phyloP scores from a whole-genome alignment of 371 early-diverging fungal species.

The Mucor plumbeus region DNA sequence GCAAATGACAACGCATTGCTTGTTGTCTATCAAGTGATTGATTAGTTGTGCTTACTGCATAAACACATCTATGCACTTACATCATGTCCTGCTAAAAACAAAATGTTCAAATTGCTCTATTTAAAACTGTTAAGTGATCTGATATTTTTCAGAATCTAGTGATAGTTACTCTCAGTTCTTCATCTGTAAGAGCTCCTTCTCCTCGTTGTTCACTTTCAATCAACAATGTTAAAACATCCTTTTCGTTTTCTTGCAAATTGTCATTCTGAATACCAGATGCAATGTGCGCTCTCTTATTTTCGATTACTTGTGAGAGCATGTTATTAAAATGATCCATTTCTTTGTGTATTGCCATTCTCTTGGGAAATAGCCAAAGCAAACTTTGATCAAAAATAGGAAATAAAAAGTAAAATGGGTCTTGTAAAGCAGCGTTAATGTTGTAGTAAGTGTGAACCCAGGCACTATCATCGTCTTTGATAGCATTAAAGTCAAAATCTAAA shows the following conservation, averaged over 20 bases:
- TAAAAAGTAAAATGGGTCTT: conserved; percentile 43
- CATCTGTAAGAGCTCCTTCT: conserved; percentile 12
- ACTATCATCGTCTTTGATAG: conserved; percentile 26
- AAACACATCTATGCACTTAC: not conserved
- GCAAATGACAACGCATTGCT: conserved; percentile 24
- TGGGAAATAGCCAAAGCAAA: conserved; percentile 28
- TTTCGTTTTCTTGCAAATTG: conserved; percentile 14
- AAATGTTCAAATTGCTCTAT: conserved; percentile 12
- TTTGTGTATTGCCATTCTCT: not conserved
- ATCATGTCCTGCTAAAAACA: conserved; percentile 14
- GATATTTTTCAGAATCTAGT: no score
- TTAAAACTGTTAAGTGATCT: no score
- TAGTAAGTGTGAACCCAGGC: conserved; percentile 37
- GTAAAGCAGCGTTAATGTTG: conserved; percentile 25
- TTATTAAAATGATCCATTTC: conserved; percentile 19
- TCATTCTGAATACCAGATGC: conserved; percentile 13
- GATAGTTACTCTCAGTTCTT: conserved; percentile 17
- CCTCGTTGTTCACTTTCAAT: conserved; percentile 22
- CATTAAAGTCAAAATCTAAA: conserved; percentile 42
- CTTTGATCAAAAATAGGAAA: conserved; percentile 52
- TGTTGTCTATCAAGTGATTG: conserved; percentile 5
- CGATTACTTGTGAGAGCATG: conserved; percentile 17
- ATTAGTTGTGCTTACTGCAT: not conserved
- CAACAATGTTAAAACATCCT: conserved; percentile 27
- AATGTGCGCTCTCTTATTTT: conserved; percentile 9